These are phyloP conservation scores for Kondoa malvinella DNA, from an alignment of 768 basidiomycete species.

Conservation along the genomic window DNA sequence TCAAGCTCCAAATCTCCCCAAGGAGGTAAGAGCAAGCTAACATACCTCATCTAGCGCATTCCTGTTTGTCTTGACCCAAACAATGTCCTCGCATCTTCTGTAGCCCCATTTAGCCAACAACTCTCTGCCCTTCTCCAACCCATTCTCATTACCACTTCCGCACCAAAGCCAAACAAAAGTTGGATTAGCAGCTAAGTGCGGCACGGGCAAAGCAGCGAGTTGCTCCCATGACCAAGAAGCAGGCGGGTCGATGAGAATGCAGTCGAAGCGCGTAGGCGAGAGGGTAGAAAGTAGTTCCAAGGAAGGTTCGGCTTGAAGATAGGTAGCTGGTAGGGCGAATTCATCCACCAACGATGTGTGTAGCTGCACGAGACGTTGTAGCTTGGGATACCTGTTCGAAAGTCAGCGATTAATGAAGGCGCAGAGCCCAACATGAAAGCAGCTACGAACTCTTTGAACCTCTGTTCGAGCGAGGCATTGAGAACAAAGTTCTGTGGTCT, in stretches of 20 bases:
- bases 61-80: constrained; percentile 89
- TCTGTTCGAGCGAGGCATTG: constrained; percentile 67
- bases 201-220: constrained; percentile 63
- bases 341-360: constrained; percentile 62
- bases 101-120: constrained; percentile 87
- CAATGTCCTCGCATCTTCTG: constrained; percentile 82
- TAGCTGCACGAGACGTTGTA: constrained; percentile 60
- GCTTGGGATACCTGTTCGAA: constrained; percentile 71
- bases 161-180: constrained; percentile 94
- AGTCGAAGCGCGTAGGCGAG: constrained; percentile 58
- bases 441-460: constrained; percentile 82
- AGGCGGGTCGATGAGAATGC: constrained; percentile 77
- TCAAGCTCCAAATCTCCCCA: no score
- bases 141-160: constrained; percentile 72
- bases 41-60: constrained; percentile 42
- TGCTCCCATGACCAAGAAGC: constrained; percentile 52
- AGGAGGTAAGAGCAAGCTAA: no score
- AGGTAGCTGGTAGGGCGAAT: constrained; percentile 55
- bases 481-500: constrained; percentile 90
- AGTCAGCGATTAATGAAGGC: neutral
- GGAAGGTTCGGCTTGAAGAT: constrained; percentile 40
- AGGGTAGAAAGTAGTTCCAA: constrained; percentile 37
- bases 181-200: constrained; percentile 69
- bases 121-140: constrained; percentile 79
- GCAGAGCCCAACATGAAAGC: constrained; percentile 6